phyloP scores from a whole-genome alignment of 805 yeast genomes.

The Kuraishia piskuri region DNA sequence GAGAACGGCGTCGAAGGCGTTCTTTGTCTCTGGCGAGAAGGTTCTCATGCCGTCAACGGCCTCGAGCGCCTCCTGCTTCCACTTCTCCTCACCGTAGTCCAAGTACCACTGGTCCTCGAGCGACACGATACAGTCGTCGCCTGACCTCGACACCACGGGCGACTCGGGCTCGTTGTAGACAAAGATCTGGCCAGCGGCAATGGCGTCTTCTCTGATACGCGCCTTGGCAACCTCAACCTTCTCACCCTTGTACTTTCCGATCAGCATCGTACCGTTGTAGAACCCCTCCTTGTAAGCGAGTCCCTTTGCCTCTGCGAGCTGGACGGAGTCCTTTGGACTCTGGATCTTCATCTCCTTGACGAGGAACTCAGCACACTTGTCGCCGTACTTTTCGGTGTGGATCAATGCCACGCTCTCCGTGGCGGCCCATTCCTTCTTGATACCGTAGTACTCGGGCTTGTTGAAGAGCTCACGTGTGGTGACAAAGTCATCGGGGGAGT shows the following conservation, averaged over 20 bases:
- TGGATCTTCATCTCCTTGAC: slow-evolving; percentile 84
- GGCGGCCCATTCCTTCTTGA: slow-evolving; percentile 79
- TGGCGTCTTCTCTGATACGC: slow-evolving; percentile 73
- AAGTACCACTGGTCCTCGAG: slow-evolving; percentile 98
- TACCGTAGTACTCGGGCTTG: slow-evolving; percentile 86
- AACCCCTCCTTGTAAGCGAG: slow-evolving; percentile 93
- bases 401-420: slow-evolving; percentile 68
- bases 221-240: slow-evolving; percentile 88
- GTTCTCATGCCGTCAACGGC: slow-evolving; percentile 72
- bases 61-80: slow-evolving; percentile 79
- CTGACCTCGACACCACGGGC: slow-evolving; percentile 84
- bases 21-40: slow-evolving; percentile 72
- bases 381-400: slow-evolving; percentile 80
- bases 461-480: slow-evolving; percentile 76
- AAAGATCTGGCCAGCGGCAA: slow-evolving; percentile 73
- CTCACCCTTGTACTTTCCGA: slow-evolving; percentile 81
- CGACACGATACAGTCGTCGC: slow-evolving; percentile 94
- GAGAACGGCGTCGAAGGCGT: slow-evolving; percentile 89
- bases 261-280: slow-evolving; percentile 76
- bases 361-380: slow-evolving; percentile 73
- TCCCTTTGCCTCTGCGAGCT: slow-evolving; percentile 89
- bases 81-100: slow-evolving; percentile 90
- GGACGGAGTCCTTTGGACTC: slow-evolving; percentile 86
- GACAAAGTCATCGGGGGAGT: slow-evolving; percentile 94
- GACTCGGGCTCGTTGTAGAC: slow-evolving; percentile 93